Conservation (phyloP, 1,284 basidiomycete genomes). For the Puccinia coronata region DNA sequence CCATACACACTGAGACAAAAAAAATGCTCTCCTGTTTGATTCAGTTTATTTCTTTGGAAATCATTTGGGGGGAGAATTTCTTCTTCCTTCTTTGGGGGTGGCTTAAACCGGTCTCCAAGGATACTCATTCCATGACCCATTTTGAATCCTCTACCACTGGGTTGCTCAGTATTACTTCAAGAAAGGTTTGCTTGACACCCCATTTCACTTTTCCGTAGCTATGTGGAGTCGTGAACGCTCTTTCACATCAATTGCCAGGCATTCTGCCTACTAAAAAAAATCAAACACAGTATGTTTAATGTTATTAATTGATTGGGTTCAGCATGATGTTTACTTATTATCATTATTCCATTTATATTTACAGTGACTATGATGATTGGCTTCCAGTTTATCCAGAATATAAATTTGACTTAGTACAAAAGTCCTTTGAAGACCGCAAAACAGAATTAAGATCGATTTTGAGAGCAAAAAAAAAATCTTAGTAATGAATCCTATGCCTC, state of each 20-base stretch:
- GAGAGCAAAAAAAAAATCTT: neutral
- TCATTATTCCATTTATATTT: neutral
- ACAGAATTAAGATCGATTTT: neutral
- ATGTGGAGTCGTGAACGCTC: neutral
- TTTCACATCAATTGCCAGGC: neutral
- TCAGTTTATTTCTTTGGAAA: neutral
- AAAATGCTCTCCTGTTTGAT: slow-evolving; percentile 4
- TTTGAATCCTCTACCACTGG: neutral
- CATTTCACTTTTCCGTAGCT: neutral
- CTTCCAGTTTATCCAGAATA: slow-evolving; percentile 6
- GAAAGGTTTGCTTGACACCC: neutral
- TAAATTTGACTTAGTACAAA: too few species aligned
- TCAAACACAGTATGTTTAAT: neutral
- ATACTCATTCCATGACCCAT: neutral
- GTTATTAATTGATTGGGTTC: neutral
- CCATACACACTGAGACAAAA: neutral
- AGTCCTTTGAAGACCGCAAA: neutral
- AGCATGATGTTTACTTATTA: too few species aligned
- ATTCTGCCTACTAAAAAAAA: neutral
- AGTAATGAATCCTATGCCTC: neutral
- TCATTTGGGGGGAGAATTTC: neutral
- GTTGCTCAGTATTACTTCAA: neutral
- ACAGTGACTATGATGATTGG: neutral
- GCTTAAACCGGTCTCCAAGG: neutral
- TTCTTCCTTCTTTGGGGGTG: neutral